Evolutionary conservation across 441 rosid species (phyloP).

Genomic region (Corymbia calophylla): DNA sequence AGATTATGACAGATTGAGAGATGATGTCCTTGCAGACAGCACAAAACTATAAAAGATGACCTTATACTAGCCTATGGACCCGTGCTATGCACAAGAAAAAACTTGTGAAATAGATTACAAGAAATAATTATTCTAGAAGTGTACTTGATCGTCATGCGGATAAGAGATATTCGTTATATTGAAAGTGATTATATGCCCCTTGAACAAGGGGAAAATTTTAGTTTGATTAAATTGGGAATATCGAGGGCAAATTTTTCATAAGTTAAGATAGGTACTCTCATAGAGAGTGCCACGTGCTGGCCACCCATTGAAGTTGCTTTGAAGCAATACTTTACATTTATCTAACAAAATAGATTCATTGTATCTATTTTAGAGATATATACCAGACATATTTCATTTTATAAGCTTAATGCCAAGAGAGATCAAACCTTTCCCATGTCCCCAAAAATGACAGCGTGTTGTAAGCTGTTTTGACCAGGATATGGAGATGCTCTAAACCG

Average conservation of each 20-base stretch:
- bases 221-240: background rate
- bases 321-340: background rate
- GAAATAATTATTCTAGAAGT: too few species aligned
- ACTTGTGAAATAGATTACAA: too few species aligned
- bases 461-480: conserved; percentile 72
- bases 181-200: background rate
- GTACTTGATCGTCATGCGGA: background rate
- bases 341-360: background rate
- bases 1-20: too few species aligned
- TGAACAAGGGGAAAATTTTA: background rate
- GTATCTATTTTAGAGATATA: background rate
- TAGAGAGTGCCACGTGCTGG: background rate
- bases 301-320: background rate
- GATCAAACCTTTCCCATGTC: conserved; percentile 89
- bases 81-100: too few species aligned
- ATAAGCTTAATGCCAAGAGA: background rate
- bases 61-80: too few species aligned
- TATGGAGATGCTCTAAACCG: conserved; percentile 73
- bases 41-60: too few species aligned
- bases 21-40: too few species aligned
- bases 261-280: background rate
- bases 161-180: too few species aligned
- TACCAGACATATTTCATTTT: background rate
- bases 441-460: conserved; percentile 66
- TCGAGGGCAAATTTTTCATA: background rate